These are phyloP conservation scores for Ophiostoma ips DNA, from an alignment of 2,329 filamentous ascomycete species.

Conservation along the genomic window DNA sequence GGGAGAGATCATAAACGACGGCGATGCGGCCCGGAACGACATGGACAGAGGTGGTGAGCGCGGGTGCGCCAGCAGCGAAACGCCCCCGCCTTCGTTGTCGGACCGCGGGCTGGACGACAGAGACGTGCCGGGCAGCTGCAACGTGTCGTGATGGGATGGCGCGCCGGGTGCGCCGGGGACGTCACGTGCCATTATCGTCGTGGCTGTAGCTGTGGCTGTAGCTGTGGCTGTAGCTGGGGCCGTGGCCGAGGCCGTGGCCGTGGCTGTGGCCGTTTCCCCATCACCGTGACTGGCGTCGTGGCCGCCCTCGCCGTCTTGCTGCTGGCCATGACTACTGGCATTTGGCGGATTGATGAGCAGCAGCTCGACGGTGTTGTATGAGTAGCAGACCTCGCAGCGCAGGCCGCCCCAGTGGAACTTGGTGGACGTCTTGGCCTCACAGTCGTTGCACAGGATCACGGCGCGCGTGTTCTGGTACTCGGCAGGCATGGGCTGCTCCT, in stretches of 20 bases:
- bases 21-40: conserved; percentile 30
- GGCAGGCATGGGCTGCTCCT: conserved; percentile 78
- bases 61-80: not conserved
- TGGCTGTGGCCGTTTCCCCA: too few relatives aligned
- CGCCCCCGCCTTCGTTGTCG: not conserved
- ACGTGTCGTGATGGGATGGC: not conserved
- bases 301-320: not conserved
- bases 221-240: too few relatives aligned
- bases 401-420: conserved; percentile 89
- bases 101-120: not conserved
- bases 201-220: too few relatives aligned
- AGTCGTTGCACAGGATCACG: conserved; percentile 88
- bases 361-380: conserved; percentile 56
- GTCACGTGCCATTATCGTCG: not conserved
- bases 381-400: conserved; percentile 64
- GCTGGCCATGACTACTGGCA: conserved; percentile 9
- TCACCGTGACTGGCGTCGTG: not conserved
- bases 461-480: conserved; percentile 71
- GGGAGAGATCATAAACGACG: conserved; percentile 10
- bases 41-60: conserved; percentile 3
- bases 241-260: too few relatives aligned
- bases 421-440: conserved; percentile 72
- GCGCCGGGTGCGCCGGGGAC: not conserved
- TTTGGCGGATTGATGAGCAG: conserved; percentile 39
- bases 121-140: not conserved